Evolutionary conservation across 2,329 filamentous ascomycete species (phyloP).

Genomic region (Fusarium anguioides): DNA sequence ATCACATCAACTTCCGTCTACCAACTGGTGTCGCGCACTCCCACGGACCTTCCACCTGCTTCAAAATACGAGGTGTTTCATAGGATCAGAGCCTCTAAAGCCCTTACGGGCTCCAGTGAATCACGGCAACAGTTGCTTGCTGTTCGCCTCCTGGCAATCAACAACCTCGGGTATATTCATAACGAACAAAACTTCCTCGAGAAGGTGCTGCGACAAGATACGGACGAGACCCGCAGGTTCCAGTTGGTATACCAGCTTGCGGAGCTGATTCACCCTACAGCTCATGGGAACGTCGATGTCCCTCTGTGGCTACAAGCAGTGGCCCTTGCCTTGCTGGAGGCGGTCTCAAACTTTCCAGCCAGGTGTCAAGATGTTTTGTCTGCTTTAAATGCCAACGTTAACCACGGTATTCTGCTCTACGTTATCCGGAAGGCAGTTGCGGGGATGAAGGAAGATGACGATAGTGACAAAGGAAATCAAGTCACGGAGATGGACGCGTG

Average conservation of each 20-base stretch:
- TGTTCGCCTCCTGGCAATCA: slow-evolving; percentile 85
- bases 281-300: slow-evolving; percentile 73
- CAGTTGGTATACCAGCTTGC: slow-evolving; percentile 93
- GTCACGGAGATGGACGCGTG: slow-evolving; percentile 83
- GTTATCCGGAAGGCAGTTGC: slow-evolving; percentile 90
- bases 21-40: slow-evolving; percentile 65
- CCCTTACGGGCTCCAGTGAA: slow-evolving; percentile 73
- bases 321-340: slow-evolving; percentile 83
- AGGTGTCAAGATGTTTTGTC: slow-evolving; percentile 86
- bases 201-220: slow-evolving; percentile 86
- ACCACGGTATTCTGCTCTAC: slow-evolving; percentile 94
- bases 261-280: slow-evolving; percentile 87
- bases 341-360: slow-evolving; percentile 81
- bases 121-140: slow-evolving; percentile 81
- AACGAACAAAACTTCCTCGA: slow-evolving; percentile 84
- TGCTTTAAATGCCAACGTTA: slow-evolving; percentile 94
- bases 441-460: slow-evolving; percentile 73
- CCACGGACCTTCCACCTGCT: slow-evolving; percentile 75
- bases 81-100: slow-evolving; percentile 84
- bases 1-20: slow-evolving; percentile 65
- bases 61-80: slow-evolving; percentile 87
- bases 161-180: slow-evolving; percentile 91
- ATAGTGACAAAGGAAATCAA: slow-evolving; percentile 66
- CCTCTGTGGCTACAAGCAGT: slow-evolving; percentile 84
- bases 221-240: slow-evolving; percentile 86